Percentiles rank a stretch among this genome's conserved stretches.
These are phyloP conservation scores for Moesziomyces globuligerus DNA, from an alignment of 1,284 basidiomycete species.

Conservation along the genomic window DNA sequence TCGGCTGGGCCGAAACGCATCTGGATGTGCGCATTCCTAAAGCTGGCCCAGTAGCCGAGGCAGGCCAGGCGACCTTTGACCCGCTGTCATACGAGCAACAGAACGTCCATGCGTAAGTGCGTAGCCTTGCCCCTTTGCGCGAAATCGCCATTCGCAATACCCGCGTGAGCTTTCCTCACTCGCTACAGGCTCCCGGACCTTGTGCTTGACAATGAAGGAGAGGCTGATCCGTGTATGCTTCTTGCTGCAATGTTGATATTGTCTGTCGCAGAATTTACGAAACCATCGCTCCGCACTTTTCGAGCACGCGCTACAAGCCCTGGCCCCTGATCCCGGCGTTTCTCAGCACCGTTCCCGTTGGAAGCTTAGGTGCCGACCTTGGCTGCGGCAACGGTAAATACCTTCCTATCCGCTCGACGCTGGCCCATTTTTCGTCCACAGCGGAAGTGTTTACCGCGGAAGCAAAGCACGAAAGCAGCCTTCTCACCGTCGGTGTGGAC, in stretches of 20 bases:
- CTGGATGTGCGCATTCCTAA: slow-evolving; percentile 15
- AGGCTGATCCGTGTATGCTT: slow-evolving; percentile 4
- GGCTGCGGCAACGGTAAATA: slow-evolving; percentile 99
- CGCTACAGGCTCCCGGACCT: background rate
- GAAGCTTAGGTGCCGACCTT: slow-evolving; percentile 88
- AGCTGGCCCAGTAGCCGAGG: slow-evolving; percentile 10
- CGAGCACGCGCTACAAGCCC: slow-evolving; percentile 93
- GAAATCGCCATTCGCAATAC: background rate
- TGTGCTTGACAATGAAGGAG: background rate
- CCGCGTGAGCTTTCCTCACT: background rate
- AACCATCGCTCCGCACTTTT: slow-evolving; percentile 89
- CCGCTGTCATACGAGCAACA: slow-evolving; percentile 59
- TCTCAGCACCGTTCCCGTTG: slow-evolving; percentile 77
- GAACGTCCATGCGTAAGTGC: slow-evolving; percentile 65
- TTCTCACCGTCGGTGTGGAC: slow-evolving; percentile 60
- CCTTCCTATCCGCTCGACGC: slow-evolving; percentile 69
- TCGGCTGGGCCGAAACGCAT: slow-evolving; percentile 31
- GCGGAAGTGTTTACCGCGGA: background rate
- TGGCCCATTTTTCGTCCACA: slow-evolving; percentile 7
- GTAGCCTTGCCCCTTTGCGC: slow-evolving; percentile 3
- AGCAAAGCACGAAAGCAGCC: slow-evolving; percentile 17
- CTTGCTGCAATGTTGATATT: too few relatives aligned
- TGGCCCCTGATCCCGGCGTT: slow-evolving; percentile 93
- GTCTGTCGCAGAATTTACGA: slow-evolving; percentile 76
- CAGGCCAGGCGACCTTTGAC: slow-evolving; percentile 12